A percentile compares a stretch with the other conserved stretches of the same genome.
Conservation (phyloP, 768 basidiomycete species). For the Calocybe gangraenosa region DNA sequence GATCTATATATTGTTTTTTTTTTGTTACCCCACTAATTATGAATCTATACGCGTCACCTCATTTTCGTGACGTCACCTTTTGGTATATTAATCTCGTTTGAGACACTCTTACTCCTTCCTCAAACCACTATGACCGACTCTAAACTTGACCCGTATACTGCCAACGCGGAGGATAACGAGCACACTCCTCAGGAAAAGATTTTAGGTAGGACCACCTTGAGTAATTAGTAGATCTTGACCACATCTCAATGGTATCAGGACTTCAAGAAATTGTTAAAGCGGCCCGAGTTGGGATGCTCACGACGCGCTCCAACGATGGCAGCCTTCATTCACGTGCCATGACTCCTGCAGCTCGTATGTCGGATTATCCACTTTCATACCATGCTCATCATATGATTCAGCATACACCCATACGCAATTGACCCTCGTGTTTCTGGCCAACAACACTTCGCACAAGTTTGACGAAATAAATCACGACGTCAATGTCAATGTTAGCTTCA, state of each 20-base stretch:
- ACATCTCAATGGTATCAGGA: constrained; percentile 33
- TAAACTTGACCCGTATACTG: constrained; percentile 70
- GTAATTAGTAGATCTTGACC: background rate
- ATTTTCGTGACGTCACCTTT: constrained; percentile 18
- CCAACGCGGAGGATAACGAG: constrained; percentile 55
- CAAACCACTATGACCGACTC: constrained; percentile 18
- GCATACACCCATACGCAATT: constrained; percentile 44
- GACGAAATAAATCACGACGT: constrained; percentile 72
- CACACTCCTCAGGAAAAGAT: constrained; percentile 65
- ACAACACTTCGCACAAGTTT: constrained; percentile 69
- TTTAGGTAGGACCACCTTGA: constrained; percentile 33
- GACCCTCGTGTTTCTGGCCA: constrained; percentile 66
- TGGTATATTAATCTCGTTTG: constrained; percentile 15
- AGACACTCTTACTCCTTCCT: background rate
- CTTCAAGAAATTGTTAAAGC: constrained; percentile 61
- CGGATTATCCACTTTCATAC: background rate
- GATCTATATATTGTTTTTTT: constrained; percentile 38
- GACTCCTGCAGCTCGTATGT: constrained; percentile 65
- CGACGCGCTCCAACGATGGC: constrained; percentile 64
- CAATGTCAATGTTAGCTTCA: constrained; percentile 80
- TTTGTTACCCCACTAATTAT: constrained; percentile 22
- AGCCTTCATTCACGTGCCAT: constrained; percentile 79
- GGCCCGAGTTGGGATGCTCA: constrained; percentile 72
- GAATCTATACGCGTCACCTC: constrained; percentile 26
- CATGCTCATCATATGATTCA: constrained; percentile 18